A percentile compares a stretch with the other conserved stretches of the same genome.
Conservation (phyloP, 495 filamentous ascomycete species). For the Aspergillus haitiensis region DNA sequence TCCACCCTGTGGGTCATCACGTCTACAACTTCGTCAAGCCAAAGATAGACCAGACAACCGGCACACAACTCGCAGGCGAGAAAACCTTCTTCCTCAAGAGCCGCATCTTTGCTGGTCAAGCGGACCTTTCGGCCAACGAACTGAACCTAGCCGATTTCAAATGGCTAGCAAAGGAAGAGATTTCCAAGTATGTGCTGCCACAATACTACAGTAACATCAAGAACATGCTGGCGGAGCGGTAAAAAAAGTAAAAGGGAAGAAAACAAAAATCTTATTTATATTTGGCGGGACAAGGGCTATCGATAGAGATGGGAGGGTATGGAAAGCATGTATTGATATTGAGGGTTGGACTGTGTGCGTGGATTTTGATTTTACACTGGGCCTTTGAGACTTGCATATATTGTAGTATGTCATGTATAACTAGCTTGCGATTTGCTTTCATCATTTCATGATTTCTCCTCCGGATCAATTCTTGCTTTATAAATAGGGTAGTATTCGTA, state of each 20-base stretch:
- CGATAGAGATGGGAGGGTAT: background rate
- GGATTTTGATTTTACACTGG: constrained; percentile 24
- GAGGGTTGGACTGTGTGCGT: constrained; percentile 1
- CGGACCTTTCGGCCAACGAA: constrained; percentile 69
- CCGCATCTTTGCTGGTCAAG: constrained; percentile 95
- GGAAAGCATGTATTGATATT: constrained; percentile 19
- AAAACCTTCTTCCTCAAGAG: constrained; percentile 96
- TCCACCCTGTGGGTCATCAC: constrained; percentile 82
- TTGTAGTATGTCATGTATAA: constrained; percentile 49
- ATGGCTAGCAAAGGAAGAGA: constrained; percentile 90
- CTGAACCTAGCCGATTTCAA: constrained; percentile 77
- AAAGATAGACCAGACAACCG: constrained; percentile 39
- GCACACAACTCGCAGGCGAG: constrained; percentile 50
- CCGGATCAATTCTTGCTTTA: constrained; percentile 18
- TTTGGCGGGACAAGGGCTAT: background rate
- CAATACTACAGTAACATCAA: constrained; percentile 72
- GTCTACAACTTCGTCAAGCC: constrained; percentile 48
- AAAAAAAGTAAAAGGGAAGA: constrained; percentile 16
- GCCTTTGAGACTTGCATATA: constrained; percentile 43
- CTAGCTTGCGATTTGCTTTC: constrained; percentile 35
- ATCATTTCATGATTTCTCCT: constrained; percentile 2
- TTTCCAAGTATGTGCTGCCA: constrained; percentile 58
- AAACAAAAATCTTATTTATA: too few species aligned
- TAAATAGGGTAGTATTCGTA: background rate
- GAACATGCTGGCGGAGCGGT: constrained; percentile 79